These are phyloP conservation scores for Carex pumila DNA, from an alignment of 176 grass and related monocot species.

Conservation along the genomic window DNA sequence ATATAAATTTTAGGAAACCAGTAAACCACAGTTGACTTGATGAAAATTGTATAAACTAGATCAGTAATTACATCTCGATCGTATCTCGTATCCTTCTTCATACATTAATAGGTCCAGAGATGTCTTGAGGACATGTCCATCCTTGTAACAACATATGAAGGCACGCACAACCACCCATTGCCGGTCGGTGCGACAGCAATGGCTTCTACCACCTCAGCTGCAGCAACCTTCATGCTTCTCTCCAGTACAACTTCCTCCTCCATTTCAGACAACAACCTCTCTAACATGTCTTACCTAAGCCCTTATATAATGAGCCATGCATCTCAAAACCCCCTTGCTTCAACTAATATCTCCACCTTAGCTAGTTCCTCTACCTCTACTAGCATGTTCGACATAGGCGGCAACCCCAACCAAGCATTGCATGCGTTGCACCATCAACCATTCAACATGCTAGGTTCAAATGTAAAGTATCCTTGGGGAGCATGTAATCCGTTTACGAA, in stretches of 20 bases:
- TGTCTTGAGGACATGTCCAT: constrained; percentile 96
- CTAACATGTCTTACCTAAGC: constrained; percentile 48
- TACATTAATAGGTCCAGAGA: constrained; percentile 59
- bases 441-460: constrained; percentile 8
- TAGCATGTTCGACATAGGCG: constrained; percentile 9
- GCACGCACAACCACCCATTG: constrained; percentile 94
- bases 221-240: constrained; percentile 67
- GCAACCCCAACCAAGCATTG: background rate
- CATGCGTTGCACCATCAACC: constrained; percentile 11
- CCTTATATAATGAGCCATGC: constrained; percentile 49
- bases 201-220: constrained; percentile 63
- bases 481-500: background rate
- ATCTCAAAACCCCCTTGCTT: constrained; percentile 16
- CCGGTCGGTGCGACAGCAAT: constrained; percentile 90
- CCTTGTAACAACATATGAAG: constrained; percentile 95
- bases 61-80: background rate
- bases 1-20: background rate
- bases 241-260: constrained; percentile 49
- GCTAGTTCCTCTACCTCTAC: constrained; percentile 12
- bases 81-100: background rate
- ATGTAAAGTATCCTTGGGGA: constrained; percentile 43
- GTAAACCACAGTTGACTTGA: background rate
- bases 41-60: background rate
- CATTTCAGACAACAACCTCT: constrained; percentile 31
- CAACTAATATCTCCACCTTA: constrained; percentile 16